Base-by-base conservation (phyloP, 345 rosid species). In the Chamaenerion angustifolium region DNA sequence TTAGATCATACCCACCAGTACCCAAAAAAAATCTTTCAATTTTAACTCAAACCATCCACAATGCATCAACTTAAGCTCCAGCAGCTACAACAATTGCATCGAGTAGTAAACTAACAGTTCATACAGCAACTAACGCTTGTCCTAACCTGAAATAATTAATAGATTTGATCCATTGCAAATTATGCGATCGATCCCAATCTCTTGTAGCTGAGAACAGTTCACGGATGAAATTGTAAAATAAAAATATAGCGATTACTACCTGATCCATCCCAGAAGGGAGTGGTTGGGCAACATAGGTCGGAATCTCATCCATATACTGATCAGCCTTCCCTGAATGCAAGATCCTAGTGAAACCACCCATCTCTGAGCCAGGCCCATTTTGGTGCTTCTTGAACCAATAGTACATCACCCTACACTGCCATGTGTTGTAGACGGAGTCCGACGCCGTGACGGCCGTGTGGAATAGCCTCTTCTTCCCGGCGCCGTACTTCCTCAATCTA, bases 401-500 rank as follows among this genome's bases (percentile, higher is more conserved):
- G 56, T 93, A 88, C 99, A 88, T 93, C 23, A 93, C 68, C 64
- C 99, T 74, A 23, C 96, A 82, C 78, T 93, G 99, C 99, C 99
- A 88, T 0, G 95, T 82, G 48, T 88, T 93, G 74, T 93, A 93
- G 17, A 84, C 94, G 0, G 99, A 84, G 55, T 82, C 80, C 1
- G 96, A 93, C 6, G 99, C 85, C 2, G 96, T 93, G n/a, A 93
- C 88, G 0, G 99, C 99, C n/a, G 92, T 93, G 75, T 93, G 99
- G 63, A 93, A 93, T 44, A 82, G 68, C 58, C 94, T 60, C 68
- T 55, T 79, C 64, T 53, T 48, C 13, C 48, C 2, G 14, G 40
- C 50, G 4, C 64, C 60, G 13, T 44, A 52, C 45, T 57, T 60
- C 37, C 68, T 64, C 10, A 88, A 79, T 63, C 72, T 71, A 10